Percentiles rank a stretch among this genome's conserved stretches.
Conservation (phyloP, 345 rosid species). For the Pistacia atlantica region DNA sequence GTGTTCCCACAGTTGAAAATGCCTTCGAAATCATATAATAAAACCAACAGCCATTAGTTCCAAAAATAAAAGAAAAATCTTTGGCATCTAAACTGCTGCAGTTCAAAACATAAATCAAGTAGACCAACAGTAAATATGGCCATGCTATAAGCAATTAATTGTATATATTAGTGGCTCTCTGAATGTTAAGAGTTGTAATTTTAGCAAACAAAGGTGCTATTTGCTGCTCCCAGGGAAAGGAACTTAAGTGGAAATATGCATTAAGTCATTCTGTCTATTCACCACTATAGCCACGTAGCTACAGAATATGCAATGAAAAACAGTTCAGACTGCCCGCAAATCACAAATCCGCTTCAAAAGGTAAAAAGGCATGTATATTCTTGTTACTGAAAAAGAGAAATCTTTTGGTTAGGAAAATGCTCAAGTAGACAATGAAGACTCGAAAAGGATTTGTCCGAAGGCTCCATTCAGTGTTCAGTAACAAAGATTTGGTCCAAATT, state of each 20-base stretch:
- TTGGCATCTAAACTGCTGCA: not conserved
- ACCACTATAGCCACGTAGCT: no score
- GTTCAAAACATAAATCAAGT: constrained; percentile 15
- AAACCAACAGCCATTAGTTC: constrained; percentile 3
- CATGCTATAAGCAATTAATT: not conserved
- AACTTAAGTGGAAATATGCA: not conserved
- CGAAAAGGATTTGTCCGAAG: not conserved
- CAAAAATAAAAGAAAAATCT: not conserved
- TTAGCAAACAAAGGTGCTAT: not conserved
- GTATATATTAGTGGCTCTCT: not conserved
- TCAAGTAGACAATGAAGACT: not conserved
- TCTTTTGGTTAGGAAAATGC: constrained; percentile 4
- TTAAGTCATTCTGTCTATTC: not conserved
- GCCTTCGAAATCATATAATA: constrained; percentile 50
- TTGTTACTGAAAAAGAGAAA: not conserved
- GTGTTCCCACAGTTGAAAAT: constrained; percentile 96
- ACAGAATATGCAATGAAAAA: no score
- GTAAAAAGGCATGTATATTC: not conserved
- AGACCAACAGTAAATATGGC: constrained; percentile 7
- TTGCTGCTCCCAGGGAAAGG: not conserved
- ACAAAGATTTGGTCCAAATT: not conserved
- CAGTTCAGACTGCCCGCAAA: no score
- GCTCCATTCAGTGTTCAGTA: not conserved
- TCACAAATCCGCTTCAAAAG: no score
- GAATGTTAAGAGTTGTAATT: not conserved